A percentile compares a stretch with the other conserved stretches of the same genome.
These are phyloP conservation scores for Laburnicola sp. DNA, from an alignment of 2,329 filamentous ascomycete species.

Conservation along the genomic window DNA sequence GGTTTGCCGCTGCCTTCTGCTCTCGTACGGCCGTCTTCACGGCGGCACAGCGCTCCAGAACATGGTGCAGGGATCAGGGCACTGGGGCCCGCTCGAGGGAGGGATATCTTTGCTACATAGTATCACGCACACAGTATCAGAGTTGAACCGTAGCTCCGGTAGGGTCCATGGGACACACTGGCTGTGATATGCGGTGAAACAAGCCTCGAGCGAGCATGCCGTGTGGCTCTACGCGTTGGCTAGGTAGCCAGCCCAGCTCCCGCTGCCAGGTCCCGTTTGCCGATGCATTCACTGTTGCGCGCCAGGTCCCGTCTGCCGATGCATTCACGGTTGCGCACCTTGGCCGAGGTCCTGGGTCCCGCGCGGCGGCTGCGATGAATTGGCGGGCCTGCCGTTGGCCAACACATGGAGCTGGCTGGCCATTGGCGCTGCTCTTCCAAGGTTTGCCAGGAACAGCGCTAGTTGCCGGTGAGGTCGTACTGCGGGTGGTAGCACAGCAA, in stretches of 20 bases:
- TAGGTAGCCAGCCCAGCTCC: too few relatives aligned
- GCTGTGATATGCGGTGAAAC: background rate
- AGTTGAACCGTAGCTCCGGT: background rate
- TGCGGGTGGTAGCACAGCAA: constrained; percentile 1
- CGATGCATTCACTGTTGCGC: too few relatives aligned
- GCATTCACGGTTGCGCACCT: background rate
- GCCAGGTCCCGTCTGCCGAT: background rate
- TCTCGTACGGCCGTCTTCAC: background rate
- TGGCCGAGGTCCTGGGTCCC: background rate
- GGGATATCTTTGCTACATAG: background rate
- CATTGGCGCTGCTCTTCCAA: constrained; percentile 1
- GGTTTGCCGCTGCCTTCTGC: background rate
- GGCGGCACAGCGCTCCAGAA: background rate
- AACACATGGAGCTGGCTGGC: background rate
- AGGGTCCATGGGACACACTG: background rate
- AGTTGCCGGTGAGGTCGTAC: constrained; percentile 2
- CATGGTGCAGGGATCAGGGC: constrained; percentile 11
- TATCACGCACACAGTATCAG: background rate
- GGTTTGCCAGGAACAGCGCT: constrained; percentile 1
- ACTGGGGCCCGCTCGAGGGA: background rate
- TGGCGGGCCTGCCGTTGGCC: background rate
- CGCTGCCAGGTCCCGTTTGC: too few relatives aligned
- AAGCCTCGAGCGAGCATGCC: background rate
- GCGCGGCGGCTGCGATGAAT: background rate
- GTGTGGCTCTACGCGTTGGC: background rate